Evolutionary conservation across 352 stramenopile species (phyloP).

Genomic region (Phytophthora nicotianae): DNA sequence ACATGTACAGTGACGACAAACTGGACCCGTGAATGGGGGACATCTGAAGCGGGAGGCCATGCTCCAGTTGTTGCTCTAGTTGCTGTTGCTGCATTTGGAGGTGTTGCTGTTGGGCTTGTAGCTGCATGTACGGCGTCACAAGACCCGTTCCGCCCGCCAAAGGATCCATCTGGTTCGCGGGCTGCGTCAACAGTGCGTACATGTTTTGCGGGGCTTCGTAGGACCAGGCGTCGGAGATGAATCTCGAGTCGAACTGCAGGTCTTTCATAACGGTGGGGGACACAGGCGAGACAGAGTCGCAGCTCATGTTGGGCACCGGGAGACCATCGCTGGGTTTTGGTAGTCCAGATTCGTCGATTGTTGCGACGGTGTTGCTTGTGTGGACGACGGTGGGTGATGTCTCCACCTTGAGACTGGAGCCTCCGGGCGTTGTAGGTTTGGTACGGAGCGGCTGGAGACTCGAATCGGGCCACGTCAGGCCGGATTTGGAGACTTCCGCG

Average conservation of each 20-base stretch:
- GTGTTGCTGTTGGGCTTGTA: slow-evolving; percentile 40
- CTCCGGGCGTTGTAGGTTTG: slow-evolving; percentile 26
- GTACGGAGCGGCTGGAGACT: slow-evolving; percentile 20
- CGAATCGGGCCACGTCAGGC: slow-evolving; percentile 26
- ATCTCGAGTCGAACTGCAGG: slow-evolving; percentile 53
- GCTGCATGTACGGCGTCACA: slow-evolving; percentile 46
- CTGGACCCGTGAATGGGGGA: slow-evolving; percentile 34
- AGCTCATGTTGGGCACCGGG: slow-evolving; percentile 27
- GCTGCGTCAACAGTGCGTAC: slow-evolving; percentile 50
- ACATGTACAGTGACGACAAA: slow-evolving; percentile 42
- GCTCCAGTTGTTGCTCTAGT: slow-evolving; percentile 34
- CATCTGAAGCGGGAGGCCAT: slow-evolving; percentile 21
- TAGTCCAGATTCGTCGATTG: slow-evolving; percentile 17
- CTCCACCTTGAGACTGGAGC: slow-evolving; percentile 32
- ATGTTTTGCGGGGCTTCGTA: slow-evolving; percentile 62
- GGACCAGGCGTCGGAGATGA: slow-evolving; percentile 49
- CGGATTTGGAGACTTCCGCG: slow-evolving; percentile 4
- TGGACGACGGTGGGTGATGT: slow-evolving; percentile 14
- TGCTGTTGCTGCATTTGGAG: slow-evolving; percentile 44
- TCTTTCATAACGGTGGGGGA: slow-evolving; percentile 43
- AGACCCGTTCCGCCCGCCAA: slow-evolving; percentile 34
- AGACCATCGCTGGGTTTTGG: slow-evolving; percentile 34
- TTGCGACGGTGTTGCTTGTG: slow-evolving; percentile 5
- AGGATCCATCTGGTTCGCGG: slow-evolving; percentile 32
- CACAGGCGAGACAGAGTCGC: slow-evolving; percentile 34